Evolutionary conservation across 2,329 filamentous ascomycete genomes (phyloP).

Genomic region (Calonectria hawksworthii): DNA sequence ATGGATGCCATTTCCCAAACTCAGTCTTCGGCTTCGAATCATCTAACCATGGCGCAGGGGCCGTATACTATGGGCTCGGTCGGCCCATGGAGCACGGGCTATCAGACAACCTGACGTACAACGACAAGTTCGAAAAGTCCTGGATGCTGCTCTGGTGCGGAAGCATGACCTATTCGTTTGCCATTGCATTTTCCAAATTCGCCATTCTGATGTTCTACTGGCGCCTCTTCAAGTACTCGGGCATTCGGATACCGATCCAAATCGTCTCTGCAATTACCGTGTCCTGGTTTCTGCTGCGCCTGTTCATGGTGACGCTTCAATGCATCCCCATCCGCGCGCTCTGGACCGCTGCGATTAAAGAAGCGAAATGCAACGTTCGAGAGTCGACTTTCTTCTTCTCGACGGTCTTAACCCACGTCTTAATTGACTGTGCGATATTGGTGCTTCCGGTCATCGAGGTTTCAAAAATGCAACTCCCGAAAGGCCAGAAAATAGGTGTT

Average conservation of each 20-base stretch:
- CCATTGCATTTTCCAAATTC: constrained; percentile 47
- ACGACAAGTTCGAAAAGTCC: constrained; percentile 20
- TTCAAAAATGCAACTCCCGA: not conserved
- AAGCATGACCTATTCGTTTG: constrained; percentile 47
- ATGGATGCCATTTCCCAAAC: not conserved
- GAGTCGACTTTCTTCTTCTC: not conserved
- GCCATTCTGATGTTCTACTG: constrained; percentile 49
- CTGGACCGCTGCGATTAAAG: not conserved
- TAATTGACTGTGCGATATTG: not conserved
- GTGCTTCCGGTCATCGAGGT: not conserved
- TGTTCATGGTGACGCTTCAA: constrained; percentile 7
- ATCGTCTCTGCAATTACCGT: not conserved
- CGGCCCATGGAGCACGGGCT: not conserved
- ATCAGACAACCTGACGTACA: not conserved
- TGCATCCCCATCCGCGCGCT: not conserved
- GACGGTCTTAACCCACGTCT: not conserved
- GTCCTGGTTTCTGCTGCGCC: not conserved
- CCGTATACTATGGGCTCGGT: not conserved
- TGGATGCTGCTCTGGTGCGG: constrained; percentile 43
- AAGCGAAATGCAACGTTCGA: not conserved
- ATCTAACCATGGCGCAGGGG: constrained; percentile 15
- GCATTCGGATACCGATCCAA: not conserved
- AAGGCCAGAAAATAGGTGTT: not conserved
- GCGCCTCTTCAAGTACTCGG: constrained; percentile 47
- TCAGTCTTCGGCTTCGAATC: too few relatives aligned